Percentiles rank a stretch among this genome's conserved stretches.
phyloP scores from a whole-genome alignment of 75 land plant genomes.

The Picea sitchensis region DNA sequence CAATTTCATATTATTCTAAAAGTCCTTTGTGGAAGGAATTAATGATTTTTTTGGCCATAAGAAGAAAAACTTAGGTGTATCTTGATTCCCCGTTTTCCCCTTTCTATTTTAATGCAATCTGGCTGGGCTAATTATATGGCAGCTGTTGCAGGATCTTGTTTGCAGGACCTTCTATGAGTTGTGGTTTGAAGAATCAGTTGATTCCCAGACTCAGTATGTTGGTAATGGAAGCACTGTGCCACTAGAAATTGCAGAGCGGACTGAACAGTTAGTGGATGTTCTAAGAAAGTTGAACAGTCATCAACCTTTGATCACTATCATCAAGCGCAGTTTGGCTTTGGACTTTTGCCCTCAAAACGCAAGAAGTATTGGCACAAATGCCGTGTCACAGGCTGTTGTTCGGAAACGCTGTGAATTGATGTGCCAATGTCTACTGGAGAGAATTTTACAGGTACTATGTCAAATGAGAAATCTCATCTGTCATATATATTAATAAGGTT shows the following conservation, averaged over 20 bases:
- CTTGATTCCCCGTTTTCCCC: not conserved
- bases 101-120: not conserved
- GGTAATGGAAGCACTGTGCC: conserved; percentile 79
- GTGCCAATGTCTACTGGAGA: conserved; percentile 93
- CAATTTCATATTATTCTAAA: not conserved
- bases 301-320: conserved; percentile 77
- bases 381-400: conserved; percentile 67
- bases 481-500: not conserved
- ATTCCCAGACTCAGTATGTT: conserved; percentile 39
- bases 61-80: not conserved
- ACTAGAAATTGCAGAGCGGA: conserved; percentile 71
- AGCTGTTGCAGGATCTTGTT: conserved; percentile 80
- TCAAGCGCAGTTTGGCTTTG: conserved; percentile 85
- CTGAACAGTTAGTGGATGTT: conserved; percentile 96
- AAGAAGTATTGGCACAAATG: conserved; percentile 71
- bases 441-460: conserved; percentile 75
- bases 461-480: not conserved
- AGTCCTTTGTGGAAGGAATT: not conserved
- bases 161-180: conserved; percentile 98
- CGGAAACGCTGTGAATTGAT: conserved; percentile 91
- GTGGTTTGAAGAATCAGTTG: conserved; percentile 91
- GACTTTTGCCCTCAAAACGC: conserved; percentile 88
- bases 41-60: not conserved
- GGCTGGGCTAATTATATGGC: not conserved
- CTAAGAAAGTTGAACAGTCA: conserved; percentile 65